phyloP scores from a whole-genome alignment of 192 early-diverging fungal genomes.

The Rhizophagus sp. region DNA sequence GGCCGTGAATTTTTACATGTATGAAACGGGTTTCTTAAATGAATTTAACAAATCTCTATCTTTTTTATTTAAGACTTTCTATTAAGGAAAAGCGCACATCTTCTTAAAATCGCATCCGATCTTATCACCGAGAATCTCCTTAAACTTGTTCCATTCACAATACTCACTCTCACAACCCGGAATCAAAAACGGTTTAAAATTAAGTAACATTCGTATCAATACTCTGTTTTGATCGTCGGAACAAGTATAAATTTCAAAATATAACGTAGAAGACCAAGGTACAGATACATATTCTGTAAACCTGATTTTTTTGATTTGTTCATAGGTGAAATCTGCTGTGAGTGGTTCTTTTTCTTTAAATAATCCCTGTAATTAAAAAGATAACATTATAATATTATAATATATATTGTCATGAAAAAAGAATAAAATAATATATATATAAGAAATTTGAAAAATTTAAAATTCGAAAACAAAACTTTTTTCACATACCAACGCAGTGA shows the following conservation, averaged over 20 bases:
- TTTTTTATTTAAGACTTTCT: neutral
- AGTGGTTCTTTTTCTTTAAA: neutral
- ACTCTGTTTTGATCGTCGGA: neutral
- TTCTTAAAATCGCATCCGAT: neutral
- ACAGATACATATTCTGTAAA: neutral
- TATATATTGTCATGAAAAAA: neutral
- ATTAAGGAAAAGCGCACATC: slow-evolving; percentile 2
- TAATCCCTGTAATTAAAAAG: neutral
- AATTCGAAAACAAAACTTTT: neutral
- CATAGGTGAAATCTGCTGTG: neutral
- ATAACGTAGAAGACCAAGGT: slow-evolving; percentile 7
- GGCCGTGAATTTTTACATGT: too few species aligned
- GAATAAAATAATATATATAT: too few species aligned
- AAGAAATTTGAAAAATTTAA: too few species aligned
- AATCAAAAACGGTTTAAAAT: neutral
- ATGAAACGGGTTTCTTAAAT: too few species aligned
- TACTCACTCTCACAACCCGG: slow-evolving; percentile 15
- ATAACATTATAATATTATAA: neutral
- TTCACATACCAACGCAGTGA: slow-evolving; percentile 8
- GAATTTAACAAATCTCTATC: too few species aligned
- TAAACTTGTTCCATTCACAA: slow-evolving; percentile 3
- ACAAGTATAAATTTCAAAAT: slow-evolving; percentile 12
- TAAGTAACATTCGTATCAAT: neutral
- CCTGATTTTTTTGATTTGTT: neutral
- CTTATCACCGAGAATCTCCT: neutral